phyloP scores from a whole-genome alignment of 345 rosid genomes.

The Mercurialis annua region DNA sequence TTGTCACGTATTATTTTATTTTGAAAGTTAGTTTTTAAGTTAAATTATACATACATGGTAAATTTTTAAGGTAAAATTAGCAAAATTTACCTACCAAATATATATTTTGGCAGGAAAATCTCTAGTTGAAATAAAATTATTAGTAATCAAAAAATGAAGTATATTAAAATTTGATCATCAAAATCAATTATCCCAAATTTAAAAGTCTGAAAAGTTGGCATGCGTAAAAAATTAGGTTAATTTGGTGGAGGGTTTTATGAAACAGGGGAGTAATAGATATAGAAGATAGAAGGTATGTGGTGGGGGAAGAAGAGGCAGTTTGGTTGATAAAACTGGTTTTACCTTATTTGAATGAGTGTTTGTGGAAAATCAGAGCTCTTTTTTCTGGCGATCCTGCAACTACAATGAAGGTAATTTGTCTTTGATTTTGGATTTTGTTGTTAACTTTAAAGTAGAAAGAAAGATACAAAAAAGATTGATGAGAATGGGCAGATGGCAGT shows the following conservation, averaged over 20 bases:
- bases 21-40: no score
- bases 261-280: conserved; percentile 47
- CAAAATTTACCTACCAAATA: no score
- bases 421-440: not conserved
- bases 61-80: no score
- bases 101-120: no score
- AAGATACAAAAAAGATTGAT: conserved; percentile 16
- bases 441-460: not conserved
- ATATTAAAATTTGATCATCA: not conserved
- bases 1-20: no score
- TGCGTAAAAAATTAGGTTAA: no score
- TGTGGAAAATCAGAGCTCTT: conserved; percentile 63
- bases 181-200: no score
- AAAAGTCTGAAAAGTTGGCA: no score
- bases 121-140: no score
- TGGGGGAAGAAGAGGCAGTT: conserved; percentile 79
- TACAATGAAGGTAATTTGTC: conserved; percentile 69
- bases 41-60: no score
- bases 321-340: conserved; percentile 60
- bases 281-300: conserved; percentile 40
- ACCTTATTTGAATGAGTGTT: conserved; percentile 76
- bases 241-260: no score
- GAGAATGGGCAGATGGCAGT: conserved; percentile 73
- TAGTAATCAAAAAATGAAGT: not conserved
- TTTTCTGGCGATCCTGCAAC: conserved; percentile 90